Conservation (phyloP, 495 filamentous ascomycete genomes). For the Podospora appendiculata region DNA sequence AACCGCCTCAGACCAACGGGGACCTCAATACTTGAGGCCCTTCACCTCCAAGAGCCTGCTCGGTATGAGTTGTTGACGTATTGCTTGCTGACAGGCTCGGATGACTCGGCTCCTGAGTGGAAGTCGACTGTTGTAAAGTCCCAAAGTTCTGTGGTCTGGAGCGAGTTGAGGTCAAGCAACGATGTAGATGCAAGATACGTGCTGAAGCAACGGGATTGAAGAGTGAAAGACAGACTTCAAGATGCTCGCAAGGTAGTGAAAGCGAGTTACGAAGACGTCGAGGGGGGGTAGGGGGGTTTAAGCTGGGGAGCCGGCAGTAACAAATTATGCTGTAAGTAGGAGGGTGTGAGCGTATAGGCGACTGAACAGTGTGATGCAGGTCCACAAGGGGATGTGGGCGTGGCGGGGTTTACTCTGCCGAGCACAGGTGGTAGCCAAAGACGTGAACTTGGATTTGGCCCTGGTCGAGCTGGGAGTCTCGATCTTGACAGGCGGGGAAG, state of each 20-base stretch:
- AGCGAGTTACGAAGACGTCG: neutral
- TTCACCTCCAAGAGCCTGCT: too few relatives aligned
- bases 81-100: neutral
- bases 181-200: too few relatives aligned
- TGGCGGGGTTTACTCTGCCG: constrained; percentile 15
- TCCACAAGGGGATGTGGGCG: constrained; percentile 7
- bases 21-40: too few relatives aligned
- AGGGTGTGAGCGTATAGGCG: too few relatives aligned
- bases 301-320: neutral
- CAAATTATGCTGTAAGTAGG: neutral
- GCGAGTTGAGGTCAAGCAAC: too few relatives aligned
- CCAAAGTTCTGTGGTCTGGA: too few relatives aligned
- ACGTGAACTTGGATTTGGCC: too few relatives aligned
- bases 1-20: too few relatives aligned
- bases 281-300: neutral
- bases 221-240: neutral
- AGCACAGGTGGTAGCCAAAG: constrained; percentile 2
- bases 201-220: too few relatives aligned
- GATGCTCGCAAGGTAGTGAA: too few relatives aligned
- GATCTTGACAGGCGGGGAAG: constrained; percentile 4
- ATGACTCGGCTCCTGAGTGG: neutral
- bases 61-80: constrained; percentile 1
- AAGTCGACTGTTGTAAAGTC: too few relatives aligned
- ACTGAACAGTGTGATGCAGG: constrained; percentile 10
- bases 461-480: neutral